Base-by-base conservation (phyloP, 176 grass and related monocot genomes). In the Oryza glaberrima region DNA sequence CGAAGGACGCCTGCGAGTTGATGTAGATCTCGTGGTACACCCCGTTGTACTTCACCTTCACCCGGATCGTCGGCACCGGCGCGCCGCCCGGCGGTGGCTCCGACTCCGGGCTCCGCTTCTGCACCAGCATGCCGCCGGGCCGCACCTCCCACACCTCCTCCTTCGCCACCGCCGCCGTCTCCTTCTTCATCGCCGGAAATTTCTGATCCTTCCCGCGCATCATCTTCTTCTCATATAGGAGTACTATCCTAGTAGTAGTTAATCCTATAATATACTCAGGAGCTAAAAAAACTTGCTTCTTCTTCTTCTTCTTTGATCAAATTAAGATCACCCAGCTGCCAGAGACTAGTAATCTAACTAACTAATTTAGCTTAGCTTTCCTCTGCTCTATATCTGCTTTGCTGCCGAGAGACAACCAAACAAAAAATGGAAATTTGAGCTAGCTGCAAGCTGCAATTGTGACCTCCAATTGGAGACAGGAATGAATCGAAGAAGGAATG, bases 111-210 rank as follows among this genome's bases (percentile, higher is more conserved):
- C 52, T 77, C 60, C 96, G 84, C 82, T 93, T 98, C 93, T 98
- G 96, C 20, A 98, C 96, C 52, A 98, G 87, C 96, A 98, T 95
- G 16, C 96, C 96, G 34, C 96, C 88, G 0, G 96, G 96, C n/a
- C 89, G 77, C 23, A 98, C 93, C 87, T 98, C 96, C 96, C 91
- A 95, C 63, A 88, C 90, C 74, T 97, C 92, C 81, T 95, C 82
- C 89, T 81, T 83, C 65, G 79, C 71, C 44, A 47, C 41, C 22
- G 75, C 41, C 22, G 75, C 41, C 80, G 76, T 15, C 10, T 75
- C 32, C 72, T 68, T 67, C 78, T 77, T 83, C 87, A 80, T 90
- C 90, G 86, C 64, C 40, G 86, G 79, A 58, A 86, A 86, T 32
- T 75, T 77, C 47, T 83, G 75, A 2, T 75, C 77, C 81, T 78